phyloP scores from a whole-genome alignment of 2,329 filamentous ascomycete genomes.

The Atkinsonella texensis region DNA sequence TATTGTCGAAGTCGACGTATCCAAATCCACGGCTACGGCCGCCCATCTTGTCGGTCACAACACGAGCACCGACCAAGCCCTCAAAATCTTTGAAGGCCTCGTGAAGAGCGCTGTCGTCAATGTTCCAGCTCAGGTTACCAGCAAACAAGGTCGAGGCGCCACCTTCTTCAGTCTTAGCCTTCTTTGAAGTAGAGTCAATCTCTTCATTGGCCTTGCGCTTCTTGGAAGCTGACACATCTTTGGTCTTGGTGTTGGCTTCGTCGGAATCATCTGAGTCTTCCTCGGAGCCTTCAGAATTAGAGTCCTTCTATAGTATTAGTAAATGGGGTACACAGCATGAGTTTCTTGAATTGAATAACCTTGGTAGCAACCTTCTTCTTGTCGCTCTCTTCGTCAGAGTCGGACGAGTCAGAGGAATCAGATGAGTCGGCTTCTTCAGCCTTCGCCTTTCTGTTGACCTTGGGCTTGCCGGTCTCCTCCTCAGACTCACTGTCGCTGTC shows the following conservation, averaged over 20 bases:
- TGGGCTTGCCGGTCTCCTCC: conserved; percentile 19
- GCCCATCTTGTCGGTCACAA: conserved; percentile 71
- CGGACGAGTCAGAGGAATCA: conserved; percentile 14
- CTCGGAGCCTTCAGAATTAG: conserved; percentile 17
- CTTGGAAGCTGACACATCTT: conserved; percentile 30
- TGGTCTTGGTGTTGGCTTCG: conserved; percentile 20
- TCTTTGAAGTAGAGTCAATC: conserved; percentile 46
- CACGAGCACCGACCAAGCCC: conserved; percentile 58
- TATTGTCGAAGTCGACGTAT: conserved; percentile 73
- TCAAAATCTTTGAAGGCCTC: conserved; percentile 73
- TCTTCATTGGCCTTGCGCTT: conserved; percentile 38
- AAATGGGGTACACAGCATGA: no score
- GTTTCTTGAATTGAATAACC: conserved; percentile 12
- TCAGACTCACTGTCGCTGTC: conserved; percentile 27
- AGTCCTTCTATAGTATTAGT: conserved; percentile 1
- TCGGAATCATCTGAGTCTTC: conserved; percentile 23
- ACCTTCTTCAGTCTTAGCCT: conserved; percentile 48
- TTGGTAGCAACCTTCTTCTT: conserved; percentile 15
- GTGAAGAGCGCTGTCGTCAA: conserved; percentile 72
- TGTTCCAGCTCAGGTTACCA: conserved; percentile 81
- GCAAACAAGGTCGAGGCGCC: conserved; percentile 61
- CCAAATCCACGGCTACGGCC: conserved; percentile 87
- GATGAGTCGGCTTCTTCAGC: conserved; percentile 21
- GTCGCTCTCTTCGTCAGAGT: conserved; percentile 18
- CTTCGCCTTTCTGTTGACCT: conserved; percentile 9